phyloP scores from a whole-genome alignment of 257 asterid genomes.

The Verbena officinalis region DNA sequence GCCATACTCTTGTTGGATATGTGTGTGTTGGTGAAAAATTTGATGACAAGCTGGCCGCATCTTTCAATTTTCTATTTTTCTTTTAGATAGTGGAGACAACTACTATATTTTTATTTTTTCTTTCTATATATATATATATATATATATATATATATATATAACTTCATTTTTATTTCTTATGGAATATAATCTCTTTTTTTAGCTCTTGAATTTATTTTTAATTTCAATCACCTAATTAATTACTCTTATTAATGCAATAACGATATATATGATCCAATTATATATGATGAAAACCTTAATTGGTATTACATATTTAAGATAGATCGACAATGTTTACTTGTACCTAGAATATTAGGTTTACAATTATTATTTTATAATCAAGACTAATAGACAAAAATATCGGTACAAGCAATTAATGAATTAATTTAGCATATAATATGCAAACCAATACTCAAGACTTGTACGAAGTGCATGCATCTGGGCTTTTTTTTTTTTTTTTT shows the following conservation, averaged over 20 bases:
- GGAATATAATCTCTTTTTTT: no score
- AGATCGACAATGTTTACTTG: neutral
- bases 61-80: conserved; percentile 13
- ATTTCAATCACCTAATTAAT: no score
- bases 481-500: no score
- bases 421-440: neutral
- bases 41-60: conserved; percentile 30
- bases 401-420: conserved; percentile 11
- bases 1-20: neutral
- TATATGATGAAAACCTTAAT: neutral
- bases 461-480: neutral
- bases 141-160: no score
- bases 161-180: no score
- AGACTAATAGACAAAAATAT: neutral
- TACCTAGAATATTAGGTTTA: conserved; percentile 3
- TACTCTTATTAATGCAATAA: neutral
- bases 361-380: neutral
- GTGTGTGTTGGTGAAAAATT: conserved; percentile 25
- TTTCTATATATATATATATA: no score
- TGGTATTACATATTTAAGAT: neutral
- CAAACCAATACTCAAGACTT: neutral
- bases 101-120: no score
- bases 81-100: conserved; percentile 8
- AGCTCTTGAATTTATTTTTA: no score
- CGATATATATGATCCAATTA: no score